Base-by-base conservation (phyloP, 306 rosid genomes). In the Cicer arietinum region DNA sequence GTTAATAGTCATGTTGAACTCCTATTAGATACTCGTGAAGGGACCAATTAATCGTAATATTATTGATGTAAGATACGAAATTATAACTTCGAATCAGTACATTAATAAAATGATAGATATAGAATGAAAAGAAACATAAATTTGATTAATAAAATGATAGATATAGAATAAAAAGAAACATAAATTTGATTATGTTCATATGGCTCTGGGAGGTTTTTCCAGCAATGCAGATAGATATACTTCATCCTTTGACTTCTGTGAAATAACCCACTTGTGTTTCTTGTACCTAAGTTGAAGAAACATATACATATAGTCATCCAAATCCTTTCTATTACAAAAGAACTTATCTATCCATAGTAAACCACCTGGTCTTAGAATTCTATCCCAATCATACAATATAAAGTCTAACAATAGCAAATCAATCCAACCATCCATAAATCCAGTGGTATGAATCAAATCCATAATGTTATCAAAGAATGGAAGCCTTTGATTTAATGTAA, bases 261-360 rank as follows among this genome's bases (percentile, higher is more conserved):
- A 85, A 51, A 85, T 12, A 74, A 77, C 82, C 99, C 96, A 92
- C 77, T 79, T 92, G 71, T 90, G 96, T 75, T 90, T 92, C 90
- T 84, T 95, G 89, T 95, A 95, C 70, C 98, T 89, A 8, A 92
- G 82, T 79, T 92, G 99, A 82, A 92, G 92, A 88, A 95, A 95
- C 98, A 92, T 95, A 79, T 84, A 95, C 89, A 95, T 77, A 75
- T 86, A 95, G 6, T 88, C 92, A 68, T 95, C 99, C 60, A 90
- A 84, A 86, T 92, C 98, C 77, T 86, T 84, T 51, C 61, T 85
- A 1, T 78, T 82, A 71, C 99, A 90, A 66, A 94, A 92, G 85
- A 94, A 92, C 16, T 82, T 77, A 10, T 92, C 98, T 17, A 94
- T 85, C 99, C 98, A 92, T 7, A 94, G 40, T 39, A 92, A 75